Evolutionary conservation across 441 rosid species (phyloP).

Genomic region (Adansonia gregorii): DNA sequence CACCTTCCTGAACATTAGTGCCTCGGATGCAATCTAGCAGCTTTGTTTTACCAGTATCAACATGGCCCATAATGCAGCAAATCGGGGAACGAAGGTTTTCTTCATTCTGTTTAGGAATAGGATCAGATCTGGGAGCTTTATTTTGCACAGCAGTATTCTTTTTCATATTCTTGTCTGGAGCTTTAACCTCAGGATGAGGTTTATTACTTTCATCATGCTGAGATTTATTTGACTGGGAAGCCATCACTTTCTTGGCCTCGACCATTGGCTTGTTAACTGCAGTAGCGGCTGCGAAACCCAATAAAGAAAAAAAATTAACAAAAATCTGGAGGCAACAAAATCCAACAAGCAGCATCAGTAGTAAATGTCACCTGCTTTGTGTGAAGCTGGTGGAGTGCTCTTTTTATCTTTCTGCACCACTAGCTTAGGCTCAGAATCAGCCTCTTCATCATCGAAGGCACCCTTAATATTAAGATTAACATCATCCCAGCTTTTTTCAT

Average conservation of each 20-base stretch:
- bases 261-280: conserved; percentile 30
- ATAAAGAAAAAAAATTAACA: conserved; percentile 5
- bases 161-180: conserved; percentile 39
- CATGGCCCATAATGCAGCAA: conserved; percentile 99
- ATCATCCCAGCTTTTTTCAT: conserved; percentile 96
- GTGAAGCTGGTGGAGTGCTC: conserved; percentile 39
- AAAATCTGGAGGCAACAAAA: conserved; percentile 5
- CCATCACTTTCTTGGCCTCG: conserved; percentile 37
- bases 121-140: conserved; percentile 41
- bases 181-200: conserved; percentile 40
- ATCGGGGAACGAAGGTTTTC: conserved; percentile 85
- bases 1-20: conserved; percentile 99
- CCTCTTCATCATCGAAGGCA: conserved; percentile 88
- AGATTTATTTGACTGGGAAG: conserved; percentile 39
- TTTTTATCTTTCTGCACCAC: conserved; percentile 56
- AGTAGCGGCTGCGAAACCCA: conserved; percentile 36
- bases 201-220: conserved; percentile 4
- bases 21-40: conserved; percentile 94
- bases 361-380: conserved; percentile 47
- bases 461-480: conserved; percentile 75
- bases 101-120: conserved; percentile 45
- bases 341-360: conserved; percentile 15
- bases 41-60: conserved; percentile 98
- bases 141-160: conserved; percentile 44
- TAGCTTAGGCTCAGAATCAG: conserved; percentile 61